Evolutionary conservation across 176 grass and related monocot genomes (phyloP).

Genomic region (Zizania latifolia): DNA sequence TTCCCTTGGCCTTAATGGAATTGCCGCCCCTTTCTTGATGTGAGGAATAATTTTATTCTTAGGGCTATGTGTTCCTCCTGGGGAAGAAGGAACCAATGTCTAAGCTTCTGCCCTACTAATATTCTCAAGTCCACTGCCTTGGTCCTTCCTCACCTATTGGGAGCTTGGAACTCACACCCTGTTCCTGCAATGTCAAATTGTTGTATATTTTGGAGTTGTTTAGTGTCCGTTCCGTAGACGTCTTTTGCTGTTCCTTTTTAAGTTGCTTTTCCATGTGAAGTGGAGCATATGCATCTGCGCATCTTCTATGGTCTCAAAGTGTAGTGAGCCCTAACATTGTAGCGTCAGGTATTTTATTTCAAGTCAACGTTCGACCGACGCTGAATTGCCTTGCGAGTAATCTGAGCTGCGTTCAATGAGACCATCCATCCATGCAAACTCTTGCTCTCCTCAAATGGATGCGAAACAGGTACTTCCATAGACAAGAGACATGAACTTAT

Average conservation of each 20-base stretch:
- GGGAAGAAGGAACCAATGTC: conserved; percentile 44
- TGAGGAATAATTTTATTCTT: conserved; percentile 32
- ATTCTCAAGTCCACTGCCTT: conserved; percentile 21
- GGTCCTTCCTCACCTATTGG: conserved; percentile 17
- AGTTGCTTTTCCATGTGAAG: background rate
- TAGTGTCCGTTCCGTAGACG: conserved; percentile 25
- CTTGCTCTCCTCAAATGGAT: no score
- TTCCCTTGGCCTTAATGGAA: conserved; percentile 26
- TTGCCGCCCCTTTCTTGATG: conserved; percentile 24
- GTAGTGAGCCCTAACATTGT: background rate
- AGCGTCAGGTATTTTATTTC: background rate
- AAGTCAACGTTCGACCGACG: background rate
- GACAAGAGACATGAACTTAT: background rate
- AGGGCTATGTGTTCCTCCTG: conserved; percentile 41
- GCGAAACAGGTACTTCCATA: background rate
- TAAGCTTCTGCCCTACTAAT: conserved; percentile 19
- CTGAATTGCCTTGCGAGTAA: background rate
- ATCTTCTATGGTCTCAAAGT: background rate
- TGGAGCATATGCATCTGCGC: conserved; percentile 10
- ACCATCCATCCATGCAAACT: no score
- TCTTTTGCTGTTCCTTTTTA: background rate
- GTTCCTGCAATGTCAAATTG: conserved; percentile 24
- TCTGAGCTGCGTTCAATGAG: background rate
- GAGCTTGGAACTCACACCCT: conserved; percentile 26
- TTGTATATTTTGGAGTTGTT: background rate